phyloP scores from a whole-genome alignment of 495 filamentous ascomycete species.

The Lophiostoma macrostomum region DNA sequence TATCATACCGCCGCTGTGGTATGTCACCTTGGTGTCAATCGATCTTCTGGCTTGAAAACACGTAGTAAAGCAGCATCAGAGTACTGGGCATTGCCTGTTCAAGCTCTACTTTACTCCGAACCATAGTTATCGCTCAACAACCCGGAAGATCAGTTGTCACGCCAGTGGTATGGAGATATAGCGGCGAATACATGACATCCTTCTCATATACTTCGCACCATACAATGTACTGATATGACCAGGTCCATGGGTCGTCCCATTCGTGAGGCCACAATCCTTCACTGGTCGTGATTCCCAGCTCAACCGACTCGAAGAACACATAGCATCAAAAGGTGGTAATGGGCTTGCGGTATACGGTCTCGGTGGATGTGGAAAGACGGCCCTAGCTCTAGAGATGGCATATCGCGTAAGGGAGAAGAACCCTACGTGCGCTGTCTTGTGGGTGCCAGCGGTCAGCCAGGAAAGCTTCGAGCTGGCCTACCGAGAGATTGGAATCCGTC shows the following conservation, averaged over 20 bases:
- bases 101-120: too few species aligned
- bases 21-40: too few species aligned
- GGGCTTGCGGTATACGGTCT: slow-evolving; percentile 28
- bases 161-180: too few species aligned
- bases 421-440: slow-evolving; percentile 26
- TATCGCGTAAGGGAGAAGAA: slow-evolving; percentile 24
- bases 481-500: slow-evolving; percentile 29
- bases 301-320: background rate
- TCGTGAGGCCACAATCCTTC: slow-evolving; percentile 7
- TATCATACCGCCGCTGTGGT: too few species aligned
- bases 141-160: too few species aligned
- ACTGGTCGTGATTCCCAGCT: slow-evolving; percentile 8
- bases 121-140: too few species aligned
- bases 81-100: too few species aligned
- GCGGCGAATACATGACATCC: too few species aligned
- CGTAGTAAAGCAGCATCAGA: too few species aligned
- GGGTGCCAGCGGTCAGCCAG: slow-evolving; percentile 27
- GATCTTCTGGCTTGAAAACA: too few species aligned
- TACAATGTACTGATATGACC: slow-evolving; percentile 1
- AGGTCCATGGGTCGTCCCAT: slow-evolving; percentile 6
- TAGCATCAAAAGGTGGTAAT: background rate
- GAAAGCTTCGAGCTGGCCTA: slow-evolving; percentile 35
- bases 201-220: slow-evolving; percentile 22
- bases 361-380: slow-evolving; percentile 34
- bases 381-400: slow-evolving; percentile 26